Percentiles rank a stretch among this genome's conserved stretches.
Evolutionary conservation across 2,329 filamentous ascomycete genomes (phyloP).

Genomic region (Fonsecaea multimorphosa): DNA sequence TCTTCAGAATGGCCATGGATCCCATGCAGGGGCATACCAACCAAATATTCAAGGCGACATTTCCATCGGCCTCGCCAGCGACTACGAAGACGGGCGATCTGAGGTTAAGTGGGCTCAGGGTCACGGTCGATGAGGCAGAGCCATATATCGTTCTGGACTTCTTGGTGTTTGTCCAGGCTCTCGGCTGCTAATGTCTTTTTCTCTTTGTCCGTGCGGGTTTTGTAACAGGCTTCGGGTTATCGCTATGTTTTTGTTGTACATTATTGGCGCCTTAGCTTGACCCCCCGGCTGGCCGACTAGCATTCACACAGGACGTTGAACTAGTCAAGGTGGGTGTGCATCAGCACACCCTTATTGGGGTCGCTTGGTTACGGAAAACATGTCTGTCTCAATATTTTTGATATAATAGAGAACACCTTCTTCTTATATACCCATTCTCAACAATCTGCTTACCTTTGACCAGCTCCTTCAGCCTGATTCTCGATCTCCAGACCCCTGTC

Average conservation of each 20-base stretch:
- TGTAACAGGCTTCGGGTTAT: not conserved
- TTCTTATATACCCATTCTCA: not conserved
- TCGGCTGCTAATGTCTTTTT: not conserved
- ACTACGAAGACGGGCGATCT: not conserved
- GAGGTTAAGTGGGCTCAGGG: not conserved
- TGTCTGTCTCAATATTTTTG: not conserved
- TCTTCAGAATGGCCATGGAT: not conserved
- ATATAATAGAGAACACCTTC: not conserved
- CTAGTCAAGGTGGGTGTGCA: not conserved
- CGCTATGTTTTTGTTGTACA: not conserved
- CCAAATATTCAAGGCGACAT: constrained; percentile 4
- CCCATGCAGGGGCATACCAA: not conserved
- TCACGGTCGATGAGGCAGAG: not conserved
- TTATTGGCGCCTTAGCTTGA: not conserved
- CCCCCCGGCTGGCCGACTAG: not conserved
- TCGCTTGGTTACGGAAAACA: not conserved
- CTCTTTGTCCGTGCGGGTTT: not conserved
- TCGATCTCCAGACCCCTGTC: constrained; percentile 23
- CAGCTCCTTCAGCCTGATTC: constrained; percentile 11
- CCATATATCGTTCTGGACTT: not conserved
- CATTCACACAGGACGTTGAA: not conserved
- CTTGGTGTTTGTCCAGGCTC: not conserved
- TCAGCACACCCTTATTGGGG: not conserved
- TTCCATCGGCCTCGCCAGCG: not conserved
- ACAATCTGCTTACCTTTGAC: not conserved